A percentile compares a stretch with the other conserved stretches of the same genome.
These are phyloP conservation scores for Apiotrichum sp. DNA, from an alignment of 1,284 basidiomycete genomes.

Conservation along the genomic window DNA sequence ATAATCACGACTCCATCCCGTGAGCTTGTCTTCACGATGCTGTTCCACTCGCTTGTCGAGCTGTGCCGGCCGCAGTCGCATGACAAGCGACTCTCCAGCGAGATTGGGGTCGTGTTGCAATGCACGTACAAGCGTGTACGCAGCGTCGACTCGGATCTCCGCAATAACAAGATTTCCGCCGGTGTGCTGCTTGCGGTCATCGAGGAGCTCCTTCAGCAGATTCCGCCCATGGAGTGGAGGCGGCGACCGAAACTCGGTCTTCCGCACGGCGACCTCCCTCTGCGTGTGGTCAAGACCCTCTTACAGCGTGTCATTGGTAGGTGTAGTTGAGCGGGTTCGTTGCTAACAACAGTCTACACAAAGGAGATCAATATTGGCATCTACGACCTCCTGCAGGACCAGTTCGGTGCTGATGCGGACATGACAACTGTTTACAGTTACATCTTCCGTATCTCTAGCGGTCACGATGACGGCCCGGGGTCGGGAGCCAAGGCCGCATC, in stretches of 20 bases:
- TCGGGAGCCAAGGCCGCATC: conserved; percentile 29
- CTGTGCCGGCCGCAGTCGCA: conserved; percentile 75
- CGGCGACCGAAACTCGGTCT: conserved; percentile 80
- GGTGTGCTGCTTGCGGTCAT: conserved; percentile 87
- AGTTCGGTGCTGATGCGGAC: conserved; percentile 47
- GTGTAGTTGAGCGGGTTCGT: conserved; percentile 40
- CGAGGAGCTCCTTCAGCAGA: conserved; percentile 86
- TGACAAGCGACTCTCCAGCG: conserved; percentile 75
- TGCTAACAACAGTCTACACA: conserved; percentile 32
- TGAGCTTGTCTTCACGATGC: conserved; percentile 85
- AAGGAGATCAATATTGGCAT: conserved; percentile 36
- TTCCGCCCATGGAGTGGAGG: conserved; percentile 94
- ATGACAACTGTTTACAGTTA: conserved; percentile 49
- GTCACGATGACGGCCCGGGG: conserved; percentile 60
- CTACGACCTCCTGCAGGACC: conserved; percentile 38
- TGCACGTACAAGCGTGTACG: conserved; percentile 98
- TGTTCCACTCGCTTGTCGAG: conserved; percentile 69
- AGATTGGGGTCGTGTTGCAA: conserved; percentile 93
- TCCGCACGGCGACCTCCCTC: conserved; percentile 92
- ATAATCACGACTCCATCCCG: conserved; percentile 84
- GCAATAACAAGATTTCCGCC: conserved; percentile 71
- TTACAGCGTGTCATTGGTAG: conserved; percentile 89
- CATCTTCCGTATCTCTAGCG: conserved; percentile 61
- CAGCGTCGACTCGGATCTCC: conserved; percentile 85
- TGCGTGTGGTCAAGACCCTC: conserved; percentile 95